These are phyloP conservation scores for Arabidopsis hybrid DNA, from an alignment of 441 rosid genomes.

Conservation along the genomic window DNA sequence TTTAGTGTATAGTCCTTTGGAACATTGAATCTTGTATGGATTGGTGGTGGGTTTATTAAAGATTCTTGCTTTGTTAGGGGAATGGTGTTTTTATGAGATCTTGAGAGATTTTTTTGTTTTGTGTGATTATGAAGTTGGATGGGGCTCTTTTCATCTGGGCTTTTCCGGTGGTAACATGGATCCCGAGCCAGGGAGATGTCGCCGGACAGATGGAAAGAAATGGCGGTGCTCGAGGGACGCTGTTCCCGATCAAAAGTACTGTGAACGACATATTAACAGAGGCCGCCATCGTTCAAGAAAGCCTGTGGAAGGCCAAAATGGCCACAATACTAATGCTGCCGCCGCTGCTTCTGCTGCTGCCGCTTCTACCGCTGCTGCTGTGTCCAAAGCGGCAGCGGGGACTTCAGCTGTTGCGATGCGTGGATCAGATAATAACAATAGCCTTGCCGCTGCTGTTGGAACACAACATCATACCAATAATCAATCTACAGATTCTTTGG, in stretches of 20 bases:
- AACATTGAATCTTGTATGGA: not conserved
- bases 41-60: not conserved
- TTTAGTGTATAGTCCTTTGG: not conserved
- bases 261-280: constrained; percentile 90
- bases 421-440: constrained; percentile 50
- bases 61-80: not conserved
- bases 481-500: constrained; percentile 32
- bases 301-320: constrained; percentile 98
- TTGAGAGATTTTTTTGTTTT: not conserved
- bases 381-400: constrained; percentile 47
- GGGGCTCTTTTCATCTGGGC: constrained; percentile 87
- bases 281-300: constrained; percentile 99
- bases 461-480: constrained; percentile 31
- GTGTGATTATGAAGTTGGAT: constrained; percentile 54
- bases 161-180: constrained; percentile 69
- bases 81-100: not conserved
- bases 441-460: constrained; percentile 48
- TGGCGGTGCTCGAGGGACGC: constrained; percentile 97
- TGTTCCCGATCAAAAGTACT: constrained; percentile 87
- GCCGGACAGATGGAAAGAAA: constrained; percentile 97
- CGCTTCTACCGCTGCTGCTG: constrained; percentile 47
- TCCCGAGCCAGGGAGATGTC: constrained; percentile 95
- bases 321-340: constrained; percentile 65
- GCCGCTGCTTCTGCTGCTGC: constrained; percentile 48
- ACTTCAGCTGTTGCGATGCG: constrained; percentile 41